These are phyloP conservation scores for Prunus yedoensis DNA, from an alignment of 331 rosid species.

Conservation along the genomic window DNA sequence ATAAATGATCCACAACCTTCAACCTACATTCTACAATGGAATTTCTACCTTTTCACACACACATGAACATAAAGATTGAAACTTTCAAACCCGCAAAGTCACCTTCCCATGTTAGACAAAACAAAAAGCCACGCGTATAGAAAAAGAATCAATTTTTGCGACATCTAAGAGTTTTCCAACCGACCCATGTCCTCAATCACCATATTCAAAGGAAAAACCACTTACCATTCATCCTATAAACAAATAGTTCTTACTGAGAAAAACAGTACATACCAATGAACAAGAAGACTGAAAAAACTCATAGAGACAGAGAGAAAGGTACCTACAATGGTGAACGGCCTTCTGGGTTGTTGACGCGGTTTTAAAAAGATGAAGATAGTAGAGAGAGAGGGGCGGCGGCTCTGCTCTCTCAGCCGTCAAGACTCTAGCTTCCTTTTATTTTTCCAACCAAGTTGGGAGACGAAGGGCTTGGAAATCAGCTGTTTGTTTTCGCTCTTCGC, in stretches of 20 bases:
- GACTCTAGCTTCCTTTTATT: slow-evolving; percentile 20
- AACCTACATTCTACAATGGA: neutral
- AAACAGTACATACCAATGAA: slow-evolving; percentile 6
- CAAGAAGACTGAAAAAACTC: neutral
- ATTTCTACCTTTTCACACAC: neutral
- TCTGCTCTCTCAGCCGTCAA: slow-evolving; percentile 43
- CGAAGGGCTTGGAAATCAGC: slow-evolving; percentile 25
- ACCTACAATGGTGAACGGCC: slow-evolving; percentile 42
- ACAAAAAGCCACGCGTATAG: neutral
- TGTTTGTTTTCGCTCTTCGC: neutral
- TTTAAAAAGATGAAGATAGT: neutral
- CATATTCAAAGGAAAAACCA: neutral
- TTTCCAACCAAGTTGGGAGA: slow-evolving; percentile 46
- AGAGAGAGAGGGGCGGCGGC: slow-evolving; percentile 31
- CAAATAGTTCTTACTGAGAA: slow-evolving; percentile 18
- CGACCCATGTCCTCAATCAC: slow-evolving; percentile 1
- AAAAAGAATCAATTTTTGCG: slow-evolving; percentile 7
- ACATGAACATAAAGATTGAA: neutral
- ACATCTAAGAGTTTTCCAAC: slow-evolving; percentile 1
- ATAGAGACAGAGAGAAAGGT: neutral
- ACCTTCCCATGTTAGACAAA: neutral
- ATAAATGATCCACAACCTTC: neutral
- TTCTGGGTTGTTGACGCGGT: slow-evolving; percentile 15
- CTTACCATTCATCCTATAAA: neutral
- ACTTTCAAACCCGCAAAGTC: slow-evolving; percentile 5